Percentiles rank a stretch among this genome's conserved stretches.
Conservation (phyloP, 176 grass and related monocot genomes). For the Pontederia paniculata region DNA sequence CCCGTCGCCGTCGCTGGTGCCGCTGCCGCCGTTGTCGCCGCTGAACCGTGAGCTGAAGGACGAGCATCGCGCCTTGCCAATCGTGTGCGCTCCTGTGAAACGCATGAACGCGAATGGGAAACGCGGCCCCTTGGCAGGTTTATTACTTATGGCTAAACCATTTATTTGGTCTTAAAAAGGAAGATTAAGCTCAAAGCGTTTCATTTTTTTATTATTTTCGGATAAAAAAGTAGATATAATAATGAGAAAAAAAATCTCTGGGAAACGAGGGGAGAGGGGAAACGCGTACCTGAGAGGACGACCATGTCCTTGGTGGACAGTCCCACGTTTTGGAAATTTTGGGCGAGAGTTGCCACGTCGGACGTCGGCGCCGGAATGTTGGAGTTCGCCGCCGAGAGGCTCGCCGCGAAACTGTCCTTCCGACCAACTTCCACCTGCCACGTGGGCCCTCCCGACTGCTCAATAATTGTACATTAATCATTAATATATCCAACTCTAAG, state of each 20-base stretch:
- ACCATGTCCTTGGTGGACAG: conserved; percentile 74
- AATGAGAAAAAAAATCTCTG: neutral
- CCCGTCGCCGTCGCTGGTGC: conserved; percentile 1
- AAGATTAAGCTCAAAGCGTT: too few species aligned
- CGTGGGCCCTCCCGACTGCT: conserved; percentile 62
- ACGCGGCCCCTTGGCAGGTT: too few species aligned
- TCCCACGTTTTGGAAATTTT: conserved; percentile 64
- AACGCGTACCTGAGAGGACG: conserved; percentile 57
- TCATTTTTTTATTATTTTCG: too few species aligned
- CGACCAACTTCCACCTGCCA: conserved; percentile 69
- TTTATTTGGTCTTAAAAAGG: too few species aligned
- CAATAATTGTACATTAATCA: neutral
- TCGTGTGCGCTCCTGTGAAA: conserved; percentile 58
- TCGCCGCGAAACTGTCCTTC: conserved; percentile 54
- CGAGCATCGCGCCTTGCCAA: conserved; percentile 74
- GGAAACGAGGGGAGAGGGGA: neutral
- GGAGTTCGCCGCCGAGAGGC: conserved; percentile 38
- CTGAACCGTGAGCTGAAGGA: conserved; percentile 56
- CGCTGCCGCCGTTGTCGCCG: neutral
- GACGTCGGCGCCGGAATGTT: conserved; percentile 80
- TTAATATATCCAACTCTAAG: neutral
- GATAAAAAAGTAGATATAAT: neutral
- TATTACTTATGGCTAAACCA: too few species aligned
- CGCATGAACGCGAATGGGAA: too few species aligned
- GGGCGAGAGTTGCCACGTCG: conserved; percentile 51